Evolutionary conservation across 768 basidiomycete genomes (phyloP), one percentile per base, ranked within the genome.

Genomic region (Mycena leptocephala): DNA sequence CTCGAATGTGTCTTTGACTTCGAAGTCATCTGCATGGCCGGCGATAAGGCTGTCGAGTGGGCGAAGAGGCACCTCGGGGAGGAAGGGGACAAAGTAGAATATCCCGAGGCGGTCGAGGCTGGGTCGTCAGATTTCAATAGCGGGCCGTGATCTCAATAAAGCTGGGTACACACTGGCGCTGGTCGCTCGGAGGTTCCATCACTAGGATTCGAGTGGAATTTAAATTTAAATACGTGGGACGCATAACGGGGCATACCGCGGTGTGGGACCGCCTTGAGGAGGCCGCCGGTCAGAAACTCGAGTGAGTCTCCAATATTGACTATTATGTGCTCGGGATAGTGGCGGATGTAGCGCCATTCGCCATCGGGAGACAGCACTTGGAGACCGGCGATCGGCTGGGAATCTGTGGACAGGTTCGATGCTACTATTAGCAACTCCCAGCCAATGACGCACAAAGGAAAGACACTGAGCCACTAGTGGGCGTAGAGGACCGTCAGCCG

Each of bases 231-330:
- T 59, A 35, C 39, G n/a, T 62, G 43, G 37, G 35, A 56, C 26
- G 26, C 30, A 16, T 43, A 30, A 39, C 20, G 35, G 48, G 48
- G 37, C 77, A 56, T 61, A 78, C 77, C 77, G n/a, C 77, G 77
- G 55, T 78, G 77, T 24, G 77, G 77, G 37, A 70, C 68, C n/a
- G 77, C 77, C 43, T 75, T 75, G 41, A 78, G 68, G 32, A 78
- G 62, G 46, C 75, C 77, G 37, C 77, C 77, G 20, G 77, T 78
- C n/a, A 78, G 62, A 48, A 75, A 78, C 64, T 78, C 77, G 51
- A 78, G 65, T 46, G 68, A 74, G 56, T 75, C 77, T 43, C 77
- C 77, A 13, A 78, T n/a, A 39, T 75, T 58, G 16, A 78, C 69
- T 35, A 78, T 71, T 37, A 78, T 75, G 22, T 78, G 77, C 20